A percentile compares a stretch with the other conserved stretches of the same genome.
Evolutionary conservation across 345 rosid species (phyloP).

Genomic region (Gossypium herbaceum): DNA sequence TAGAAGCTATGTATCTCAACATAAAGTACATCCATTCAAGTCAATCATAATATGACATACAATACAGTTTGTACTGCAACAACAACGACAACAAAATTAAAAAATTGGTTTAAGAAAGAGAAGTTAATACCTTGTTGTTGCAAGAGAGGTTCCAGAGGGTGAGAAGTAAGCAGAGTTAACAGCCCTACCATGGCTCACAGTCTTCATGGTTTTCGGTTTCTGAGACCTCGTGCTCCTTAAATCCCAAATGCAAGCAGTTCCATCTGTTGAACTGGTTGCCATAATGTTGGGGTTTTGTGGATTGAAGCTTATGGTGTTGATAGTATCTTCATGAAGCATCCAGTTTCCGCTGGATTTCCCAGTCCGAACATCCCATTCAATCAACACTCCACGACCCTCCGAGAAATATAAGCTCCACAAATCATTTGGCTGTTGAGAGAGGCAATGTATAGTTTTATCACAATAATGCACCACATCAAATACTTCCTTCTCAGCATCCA

Average conservation of each 20-base stretch:
- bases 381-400: conserved; percentile 55
- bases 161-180: conserved; percentile 88
- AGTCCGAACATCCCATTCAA: conserved; percentile 57
- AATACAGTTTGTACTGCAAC: neutral
- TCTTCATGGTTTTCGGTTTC: conserved; percentile 37
- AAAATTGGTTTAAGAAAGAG: neutral
- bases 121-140: conserved; percentile 47
- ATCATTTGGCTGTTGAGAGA: conserved; percentile 54
- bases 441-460: conserved; percentile 53
- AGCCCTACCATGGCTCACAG: conserved; percentile 44
- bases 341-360: conserved; percentile 42
- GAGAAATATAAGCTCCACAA: conserved; percentile 50
- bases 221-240: conserved; percentile 44
- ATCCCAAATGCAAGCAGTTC: conserved; percentile 82
- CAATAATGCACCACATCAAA: conserved; percentile 54
- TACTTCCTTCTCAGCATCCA: conserved; percentile 71
- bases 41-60: neutral
- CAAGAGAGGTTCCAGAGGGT: conserved; percentile 65
- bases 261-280: conserved; percentile 81
- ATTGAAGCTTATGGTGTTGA: conserved; percentile 74
- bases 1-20: neutral
- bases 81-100: neutral
- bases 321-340: conserved; percentile 63
- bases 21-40: neutral
- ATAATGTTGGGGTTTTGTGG: conserved; percentile 50